Conservation (phyloP, 441 rosid genomes). For the Flueggea neowawraea region DNA sequence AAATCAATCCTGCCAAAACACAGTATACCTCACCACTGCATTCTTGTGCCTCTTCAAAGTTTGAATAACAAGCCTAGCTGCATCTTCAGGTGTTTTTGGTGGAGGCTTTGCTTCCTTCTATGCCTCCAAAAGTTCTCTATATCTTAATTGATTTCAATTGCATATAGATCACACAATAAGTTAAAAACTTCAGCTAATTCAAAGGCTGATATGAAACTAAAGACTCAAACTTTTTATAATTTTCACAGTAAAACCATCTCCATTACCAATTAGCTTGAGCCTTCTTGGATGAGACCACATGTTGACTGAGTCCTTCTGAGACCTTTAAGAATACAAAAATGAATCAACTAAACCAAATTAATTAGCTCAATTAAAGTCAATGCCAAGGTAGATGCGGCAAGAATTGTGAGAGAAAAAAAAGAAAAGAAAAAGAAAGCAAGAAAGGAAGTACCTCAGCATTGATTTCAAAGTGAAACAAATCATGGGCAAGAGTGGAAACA, state of each 20-base stretch:
- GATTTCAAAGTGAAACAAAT: slow-evolving; percentile 73
- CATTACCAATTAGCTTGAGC: too few species aligned
- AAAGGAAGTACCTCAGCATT: slow-evolving; percentile 63
- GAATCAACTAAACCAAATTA: too few species aligned
- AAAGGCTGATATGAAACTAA: too few species aligned
- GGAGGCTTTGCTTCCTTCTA: too few species aligned
- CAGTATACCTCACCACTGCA: slow-evolving; percentile 68
- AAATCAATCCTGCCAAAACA: too few species aligned
- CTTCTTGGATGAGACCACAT: too few species aligned
- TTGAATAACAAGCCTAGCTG: slow-evolving; percentile 53
- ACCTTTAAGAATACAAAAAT: too few species aligned
- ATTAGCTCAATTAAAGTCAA: not conserved
- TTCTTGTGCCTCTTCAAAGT: slow-evolving; percentile 54
- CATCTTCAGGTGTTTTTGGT: slow-evolving; percentile 73
- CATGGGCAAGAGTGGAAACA: too few species aligned
- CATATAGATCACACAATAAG: not conserved
- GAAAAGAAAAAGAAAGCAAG: slow-evolving; percentile 40
- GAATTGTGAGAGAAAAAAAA: not conserved
- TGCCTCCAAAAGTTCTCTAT: slow-evolving; percentile 60
- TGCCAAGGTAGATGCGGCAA: not conserved
- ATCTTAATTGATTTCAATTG: slow-evolving; percentile 36
- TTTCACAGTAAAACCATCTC: too few species aligned
- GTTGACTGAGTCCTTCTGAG: too few species aligned
- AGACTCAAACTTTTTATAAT: too few species aligned
- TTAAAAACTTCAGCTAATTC: too few species aligned